A percentile compares a stretch with the other conserved stretches of the same genome.
Conservation (phyloP, 2,329 filamentous ascomycete genomes). For the Fusarium stilboides region DNA sequence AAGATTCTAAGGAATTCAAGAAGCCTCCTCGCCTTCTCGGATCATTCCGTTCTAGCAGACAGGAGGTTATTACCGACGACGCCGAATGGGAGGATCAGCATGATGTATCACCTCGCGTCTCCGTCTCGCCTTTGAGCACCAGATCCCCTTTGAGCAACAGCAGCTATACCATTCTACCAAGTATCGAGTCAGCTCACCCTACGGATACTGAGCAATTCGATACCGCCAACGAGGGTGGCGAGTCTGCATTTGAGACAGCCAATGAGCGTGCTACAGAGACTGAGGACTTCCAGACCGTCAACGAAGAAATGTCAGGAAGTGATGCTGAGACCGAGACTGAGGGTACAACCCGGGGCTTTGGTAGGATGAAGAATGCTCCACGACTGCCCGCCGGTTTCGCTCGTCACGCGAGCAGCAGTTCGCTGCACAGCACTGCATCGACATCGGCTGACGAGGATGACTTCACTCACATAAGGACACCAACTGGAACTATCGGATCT, state of each 20-base stretch:
- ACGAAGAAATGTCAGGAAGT: constrained; percentile 81
- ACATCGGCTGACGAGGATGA: constrained; percentile 84
- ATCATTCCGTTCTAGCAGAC: constrained; percentile 78
- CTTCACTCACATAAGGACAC: constrained; percentile 71
- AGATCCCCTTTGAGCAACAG: constrained; percentile 44
- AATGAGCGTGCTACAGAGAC: constrained; percentile 90
- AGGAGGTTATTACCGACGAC: constrained; percentile 85
- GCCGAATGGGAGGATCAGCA: constrained; percentile 90
- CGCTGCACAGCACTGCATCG: constrained; percentile 90
- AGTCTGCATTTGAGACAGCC: constrained; percentile 75
- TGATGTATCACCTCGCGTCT: constrained; percentile 49
- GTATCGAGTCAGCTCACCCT: constrained; percentile 31
- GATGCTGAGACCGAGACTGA: constrained; percentile 95
- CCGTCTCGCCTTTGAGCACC: constrained; percentile 37
- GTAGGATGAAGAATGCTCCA: constrained; percentile 60
- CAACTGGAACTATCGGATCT: constrained; percentile 70
- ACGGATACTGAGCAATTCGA: constrained; percentile 80
- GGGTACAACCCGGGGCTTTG: constrained; percentile 63
- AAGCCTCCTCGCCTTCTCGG: constrained; percentile 86
- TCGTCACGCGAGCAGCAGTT: constrained; percentile 70
- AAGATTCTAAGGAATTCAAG: constrained; percentile 79
- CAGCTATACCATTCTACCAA: constrained; percentile 39
- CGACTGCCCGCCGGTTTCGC: constrained; percentile 56
- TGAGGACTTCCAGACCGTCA: constrained; percentile 95
- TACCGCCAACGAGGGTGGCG: constrained; percentile 83